Evolutionary conservation across 108 stramenopile genomes (phyloP), one percentile per base, ranked within the genome.

Genomic region (Chaetoceros muelleri): DNA sequence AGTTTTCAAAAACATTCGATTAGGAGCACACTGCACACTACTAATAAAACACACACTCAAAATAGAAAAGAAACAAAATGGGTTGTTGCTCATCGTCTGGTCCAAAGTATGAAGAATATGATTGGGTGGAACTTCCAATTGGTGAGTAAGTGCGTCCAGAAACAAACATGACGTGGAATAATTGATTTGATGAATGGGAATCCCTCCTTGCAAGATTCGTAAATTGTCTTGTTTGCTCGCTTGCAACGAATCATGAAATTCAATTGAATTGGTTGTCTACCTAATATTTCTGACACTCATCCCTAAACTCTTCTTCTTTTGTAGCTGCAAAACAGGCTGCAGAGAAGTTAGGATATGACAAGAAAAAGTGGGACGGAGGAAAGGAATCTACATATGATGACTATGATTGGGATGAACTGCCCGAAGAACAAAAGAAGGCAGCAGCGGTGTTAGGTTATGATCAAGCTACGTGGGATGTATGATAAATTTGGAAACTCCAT

Each of bases 381-480:
- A 28, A 28, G 25, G 53, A 27, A 28, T 8, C 25, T 18, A 25
- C 22, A 18, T 72, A 66, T 53, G 60, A 66, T 46, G 65, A 66
- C 8, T 66, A 54, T 61, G 46, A 54, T 57, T 72, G 71, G 71
- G 25, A 29, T 27, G 65, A 61, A 2, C 55, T 72, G 21, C 65
- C 71, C 2, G 22, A 22, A 20, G 29, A 65, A 19, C 31, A 66
- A 28, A 50, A 62, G 60, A 44, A 57, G 13, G 71, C 71, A 44
- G 71, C 65, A 10, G 25, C 13, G n/a, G 58, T 55, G 27, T 55
- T 72, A 3, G 71, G 71, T n/a, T 72, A 66, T 40, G 55, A 61
- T 25, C 19, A 66, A 47, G 23, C 52, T 1, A 0, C 47, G 8
- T 73, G 72, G 72, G 61, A 73, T 31, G 56, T 44, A 50, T 28